phyloP scores from a whole-genome alignment of 2,329 filamentous ascomycete genomes.

The Epichloe coenophiala region DNA sequence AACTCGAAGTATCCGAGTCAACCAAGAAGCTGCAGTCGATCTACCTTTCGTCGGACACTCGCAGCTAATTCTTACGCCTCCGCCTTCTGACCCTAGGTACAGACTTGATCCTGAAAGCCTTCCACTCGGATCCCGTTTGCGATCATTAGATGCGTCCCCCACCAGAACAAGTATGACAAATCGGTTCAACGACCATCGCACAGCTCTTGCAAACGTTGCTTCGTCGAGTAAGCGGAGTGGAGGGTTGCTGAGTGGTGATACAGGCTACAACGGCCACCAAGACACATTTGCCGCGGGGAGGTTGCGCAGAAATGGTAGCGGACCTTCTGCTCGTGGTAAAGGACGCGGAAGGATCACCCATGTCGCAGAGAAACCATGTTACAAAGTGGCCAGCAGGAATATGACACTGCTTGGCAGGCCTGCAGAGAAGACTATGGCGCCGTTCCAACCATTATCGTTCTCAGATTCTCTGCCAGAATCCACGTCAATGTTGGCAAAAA shows the following conservation, averaged over 20 bases:
- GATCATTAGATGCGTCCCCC: neutral
- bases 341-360: neutral
- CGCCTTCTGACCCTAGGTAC: slow-evolving; percentile 4
- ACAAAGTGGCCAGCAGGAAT: neutral
- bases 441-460: neutral
- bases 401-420: neutral
- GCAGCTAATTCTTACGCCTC: slow-evolving; percentile 2
- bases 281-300: neutral
- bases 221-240: neutral
- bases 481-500: neutral
- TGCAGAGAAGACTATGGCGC: neutral
- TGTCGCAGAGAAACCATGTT: neutral
- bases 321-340: neutral
- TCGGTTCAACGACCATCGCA: neutral
- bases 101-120: neutral
- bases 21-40: neutral
- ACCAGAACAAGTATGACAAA: neutral
- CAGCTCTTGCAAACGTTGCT: neutral
- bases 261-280: neutral
- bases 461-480: too few species aligned
- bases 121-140: neutral
- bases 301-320: neutral
- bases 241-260: neutral
- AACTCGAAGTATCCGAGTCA: neutral
- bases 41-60: neutral